phyloP scores from a whole-genome alignment of 2,329 filamentous ascomycete genomes.

The Aureobasidium namibiae region DNA sequence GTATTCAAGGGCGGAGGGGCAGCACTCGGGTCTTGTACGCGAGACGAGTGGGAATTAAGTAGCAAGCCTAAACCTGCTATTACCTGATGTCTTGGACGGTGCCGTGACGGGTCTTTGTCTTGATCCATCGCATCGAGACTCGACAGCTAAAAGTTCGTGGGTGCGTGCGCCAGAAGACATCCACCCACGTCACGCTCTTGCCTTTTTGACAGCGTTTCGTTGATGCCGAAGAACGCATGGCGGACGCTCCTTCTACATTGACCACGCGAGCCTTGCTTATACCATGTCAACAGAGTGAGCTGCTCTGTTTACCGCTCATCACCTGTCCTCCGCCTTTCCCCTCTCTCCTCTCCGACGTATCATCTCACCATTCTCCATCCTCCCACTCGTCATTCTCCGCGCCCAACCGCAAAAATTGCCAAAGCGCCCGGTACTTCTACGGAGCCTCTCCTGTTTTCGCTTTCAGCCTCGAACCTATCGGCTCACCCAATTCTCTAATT shows the following conservation, averaged over 20 bases:
- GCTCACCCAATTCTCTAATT: background rate
- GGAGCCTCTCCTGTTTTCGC: constrained; percentile 4
- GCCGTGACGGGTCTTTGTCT: background rate
- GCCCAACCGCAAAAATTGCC: background rate
- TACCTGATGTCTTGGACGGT: background rate
- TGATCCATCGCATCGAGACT: background rate
- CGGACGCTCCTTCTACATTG: background rate
- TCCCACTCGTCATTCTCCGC: constrained; percentile 9
- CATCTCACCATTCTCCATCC: constrained; percentile 5
- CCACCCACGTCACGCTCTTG: background rate
- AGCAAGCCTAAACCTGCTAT: background rate
- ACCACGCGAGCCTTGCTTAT: background rate
- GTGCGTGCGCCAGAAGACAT: background rate
- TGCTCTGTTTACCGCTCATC: background rate
- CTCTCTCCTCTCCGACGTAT: constrained; percentile 2
- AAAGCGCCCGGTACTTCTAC: constrained; percentile 12
- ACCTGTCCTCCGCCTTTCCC: constrained; percentile 8
- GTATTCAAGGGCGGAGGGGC: background rate
- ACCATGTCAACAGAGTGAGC: background rate
- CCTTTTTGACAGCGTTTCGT: background rate
- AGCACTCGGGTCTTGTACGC: background rate
- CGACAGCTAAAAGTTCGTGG: background rate
- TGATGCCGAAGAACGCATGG: background rate
- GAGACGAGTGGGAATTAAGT: background rate
- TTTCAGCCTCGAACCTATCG: background rate